Percentiles rank a stretch among this genome's conserved stretches.
These are phyloP conservation scores for Pichia sp. DNA, from an alignment of 1,139 yeast genomes.

Conservation along the genomic window DNA sequence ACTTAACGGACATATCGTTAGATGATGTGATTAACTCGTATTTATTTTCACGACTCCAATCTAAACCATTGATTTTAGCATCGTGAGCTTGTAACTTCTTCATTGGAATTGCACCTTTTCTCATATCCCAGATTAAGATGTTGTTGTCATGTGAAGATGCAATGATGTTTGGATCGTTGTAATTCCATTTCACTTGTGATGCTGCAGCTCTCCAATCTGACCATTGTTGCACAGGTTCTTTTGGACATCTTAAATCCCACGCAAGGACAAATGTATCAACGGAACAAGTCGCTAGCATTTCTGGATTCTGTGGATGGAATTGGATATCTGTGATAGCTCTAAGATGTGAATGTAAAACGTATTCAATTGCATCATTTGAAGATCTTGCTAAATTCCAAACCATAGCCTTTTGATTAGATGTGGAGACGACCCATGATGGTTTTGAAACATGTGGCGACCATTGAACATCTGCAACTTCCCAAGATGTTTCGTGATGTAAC, in stretches of 20 bases:
- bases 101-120: slow-evolving; percentile 80
- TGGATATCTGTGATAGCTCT: slow-evolving; percentile 96
- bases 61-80: slow-evolving; percentile 86
- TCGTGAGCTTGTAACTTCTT: slow-evolving; percentile 68
- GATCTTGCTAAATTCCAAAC: slow-evolving; percentile 88
- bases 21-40: slow-evolving; percentile 74
- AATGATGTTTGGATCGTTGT: slow-evolving; percentile 66
- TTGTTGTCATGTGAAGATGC: slow-evolving; percentile 86
- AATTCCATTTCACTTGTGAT: slow-evolving; percentile 93
- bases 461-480: slow-evolving; percentile 99
- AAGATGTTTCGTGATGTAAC: slow-evolving; percentile 87
- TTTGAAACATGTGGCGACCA: slow-evolving; percentile 91
- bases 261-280: slow-evolving; percentile 83
- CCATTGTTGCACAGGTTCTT: slow-evolving; percentile 68
- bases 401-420: slow-evolving; percentile 92
- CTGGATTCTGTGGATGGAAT: slow-evolving; percentile 87
- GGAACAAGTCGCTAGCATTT: slow-evolving; percentile 88
- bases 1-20: slow-evolving; percentile 81
- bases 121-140: slow-evolving; percentile 81
- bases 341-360: slow-evolving; percentile 83
- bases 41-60: slow-evolving; percentile 63
- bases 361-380: slow-evolving; percentile 75
- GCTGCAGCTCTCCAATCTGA: slow-evolving; percentile 97
- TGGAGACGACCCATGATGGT: slow-evolving; percentile 90
- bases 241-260: slow-evolving; percentile 89